Conservation (phyloP, 495 filamentous ascomycete genomes). For the Durotheca rogersii region DNA sequence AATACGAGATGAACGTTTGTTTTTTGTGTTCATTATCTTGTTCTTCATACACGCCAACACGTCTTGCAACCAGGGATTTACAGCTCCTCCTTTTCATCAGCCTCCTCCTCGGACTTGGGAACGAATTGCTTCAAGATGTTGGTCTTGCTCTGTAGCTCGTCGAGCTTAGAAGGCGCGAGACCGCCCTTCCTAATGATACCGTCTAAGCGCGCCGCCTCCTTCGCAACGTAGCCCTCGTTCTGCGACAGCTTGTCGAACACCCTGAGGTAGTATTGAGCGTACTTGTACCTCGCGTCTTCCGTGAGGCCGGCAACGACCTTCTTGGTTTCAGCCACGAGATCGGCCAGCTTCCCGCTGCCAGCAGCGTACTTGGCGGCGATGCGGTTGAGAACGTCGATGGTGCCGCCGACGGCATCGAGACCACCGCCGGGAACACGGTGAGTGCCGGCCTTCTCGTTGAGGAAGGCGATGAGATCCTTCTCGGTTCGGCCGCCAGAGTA, state of each 20-base stretch:
- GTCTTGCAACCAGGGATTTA: slow-evolving; percentile 42
- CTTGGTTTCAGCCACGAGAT: slow-evolving; percentile 64
- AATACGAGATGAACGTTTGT: slow-evolving; percentile 1
- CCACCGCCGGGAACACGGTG: slow-evolving; percentile 81
- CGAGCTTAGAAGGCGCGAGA: slow-evolving; percentile 79
- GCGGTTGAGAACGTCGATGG: slow-evolving; percentile 71
- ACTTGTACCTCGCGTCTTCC: slow-evolving; percentile 63
- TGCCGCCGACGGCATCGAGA: slow-evolving; percentile 77
- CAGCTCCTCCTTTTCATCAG: slow-evolving; percentile 65
- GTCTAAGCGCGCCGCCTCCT: slow-evolving; percentile 80
- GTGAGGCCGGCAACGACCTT: slow-evolving; percentile 66
- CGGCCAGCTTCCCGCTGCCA: slow-evolving; percentile 56
- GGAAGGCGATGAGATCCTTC: slow-evolving; percentile 71
- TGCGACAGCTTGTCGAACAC: slow-evolving; percentile 80
- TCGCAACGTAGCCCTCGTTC: slow-evolving; percentile 75
- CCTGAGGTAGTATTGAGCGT: slow-evolving; percentile 90
- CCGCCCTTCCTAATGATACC: slow-evolving; percentile 82
- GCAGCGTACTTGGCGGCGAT: slow-evolving; percentile 68
- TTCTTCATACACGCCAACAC: slow-evolving; percentile 22
- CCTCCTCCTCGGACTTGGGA: slow-evolving; percentile 37
- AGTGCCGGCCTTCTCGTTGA: slow-evolving; percentile 89
- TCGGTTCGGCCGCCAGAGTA: slow-evolving; percentile 82
- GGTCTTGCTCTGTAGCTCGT: slow-evolving; percentile 81
- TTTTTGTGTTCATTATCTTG: no score
- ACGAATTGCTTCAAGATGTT: slow-evolving; percentile 87